Percentiles rank a stretch among this genome's conserved stretches.
These are phyloP conservation scores for Cordyceps cicadae DNA, from an alignment of 2,329 filamentous ascomycete genomes.

Conservation along the genomic window DNA sequence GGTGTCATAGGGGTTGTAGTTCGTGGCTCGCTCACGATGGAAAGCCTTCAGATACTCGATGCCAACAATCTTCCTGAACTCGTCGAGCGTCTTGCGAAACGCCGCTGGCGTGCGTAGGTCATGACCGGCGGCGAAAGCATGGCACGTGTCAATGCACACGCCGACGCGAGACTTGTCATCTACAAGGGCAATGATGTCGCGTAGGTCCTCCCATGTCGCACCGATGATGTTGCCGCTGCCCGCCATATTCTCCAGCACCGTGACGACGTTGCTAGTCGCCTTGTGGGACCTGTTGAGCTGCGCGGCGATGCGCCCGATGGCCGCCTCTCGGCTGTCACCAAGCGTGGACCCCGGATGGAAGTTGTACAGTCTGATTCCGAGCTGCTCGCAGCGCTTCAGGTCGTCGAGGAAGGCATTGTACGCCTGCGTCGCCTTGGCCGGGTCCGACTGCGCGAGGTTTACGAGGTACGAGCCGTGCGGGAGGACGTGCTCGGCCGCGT, in stretches of 20 bases:
- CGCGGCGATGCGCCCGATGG: slow-evolving; percentile 68
- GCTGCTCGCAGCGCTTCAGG: slow-evolving; percentile 69
- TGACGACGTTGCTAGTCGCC: slow-evolving; percentile 67
- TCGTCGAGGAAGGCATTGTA: slow-evolving; percentile 85
- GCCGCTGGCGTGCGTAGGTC: slow-evolving; percentile 70
- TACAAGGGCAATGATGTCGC: slow-evolving; percentile 72
- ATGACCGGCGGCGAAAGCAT: slow-evolving; percentile 90
- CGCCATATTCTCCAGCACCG: slow-evolving; percentile 93
- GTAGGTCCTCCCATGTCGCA: slow-evolving; percentile 74
- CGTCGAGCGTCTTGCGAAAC: slow-evolving; percentile 63
- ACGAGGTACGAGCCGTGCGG: slow-evolving; percentile 96
- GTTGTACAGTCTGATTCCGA: slow-evolving; percentile 91
- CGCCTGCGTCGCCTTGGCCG: slow-evolving; percentile 72
- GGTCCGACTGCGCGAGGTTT: slow-evolving; percentile 81
- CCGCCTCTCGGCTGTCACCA: slow-evolving; percentile 56
- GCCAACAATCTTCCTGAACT: slow-evolving; percentile 73
- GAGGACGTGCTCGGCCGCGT: slow-evolving; percentile 63
- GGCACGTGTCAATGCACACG: slow-evolving; percentile 94
- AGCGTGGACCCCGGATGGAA: slow-evolving; percentile 89
- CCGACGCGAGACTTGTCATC: slow-evolving; percentile 78
- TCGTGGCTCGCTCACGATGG: slow-evolving; percentile 41
- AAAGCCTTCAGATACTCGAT: slow-evolving; percentile 72
- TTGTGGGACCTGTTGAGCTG: slow-evolving; percentile 76
- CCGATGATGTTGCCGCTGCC: slow-evolving; percentile 83
- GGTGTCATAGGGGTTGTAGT: background rate